Evolutionary conservation across 345 rosid species (phyloP).

Genomic region (Atalantia buxifolia): DNA sequence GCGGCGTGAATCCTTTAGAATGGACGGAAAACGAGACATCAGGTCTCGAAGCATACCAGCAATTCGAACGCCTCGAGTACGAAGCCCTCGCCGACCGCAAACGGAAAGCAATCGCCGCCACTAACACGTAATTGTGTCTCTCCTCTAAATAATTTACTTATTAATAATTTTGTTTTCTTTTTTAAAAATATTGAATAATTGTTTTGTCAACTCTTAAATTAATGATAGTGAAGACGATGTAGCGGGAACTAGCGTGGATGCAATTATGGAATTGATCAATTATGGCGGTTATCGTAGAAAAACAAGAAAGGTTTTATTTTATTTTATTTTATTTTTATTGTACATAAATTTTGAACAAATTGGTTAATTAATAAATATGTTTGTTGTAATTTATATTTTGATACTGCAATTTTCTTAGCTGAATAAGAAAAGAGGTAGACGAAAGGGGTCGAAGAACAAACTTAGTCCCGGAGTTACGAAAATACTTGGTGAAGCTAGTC

Average conservation of each 20-base stretch:
- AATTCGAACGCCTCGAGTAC: constrained; percentile 58
- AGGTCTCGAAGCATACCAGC: constrained; percentile 31
- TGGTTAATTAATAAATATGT: background rate
- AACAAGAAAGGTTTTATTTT: constrained; percentile 48
- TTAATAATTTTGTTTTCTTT: background rate
- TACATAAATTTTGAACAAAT: background rate
- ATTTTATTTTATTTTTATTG: background rate
- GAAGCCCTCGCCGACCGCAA: constrained; percentile 78
- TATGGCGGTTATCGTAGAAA: constrained; percentile 46
- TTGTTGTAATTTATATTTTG: background rate
- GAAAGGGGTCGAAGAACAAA: constrained; percentile 61
- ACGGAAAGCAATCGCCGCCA: constrained; percentile 53
- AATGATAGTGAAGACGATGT: constrained; percentile 50
- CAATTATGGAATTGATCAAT: constrained; percentile 53
- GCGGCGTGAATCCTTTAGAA: constrained; percentile 33
- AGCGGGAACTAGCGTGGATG: constrained; percentile 50
- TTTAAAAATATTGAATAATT: background rate
- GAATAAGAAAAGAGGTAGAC: constrained; percentile 62
- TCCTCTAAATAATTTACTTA: background rate
- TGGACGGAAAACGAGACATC: constrained; percentile 28
- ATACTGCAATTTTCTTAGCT: constrained; percentile 27
- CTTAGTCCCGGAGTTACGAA: constrained; percentile 47
- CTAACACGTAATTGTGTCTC: constrained; percentile 13
- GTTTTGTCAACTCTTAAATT: background rate
- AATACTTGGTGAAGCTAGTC: constrained; percentile 74